These are phyloP conservation scores for Shiraia bambusicola DNA, from an alignment of 2,329 filamentous ascomycete genomes.

Conservation along the genomic window DNA sequence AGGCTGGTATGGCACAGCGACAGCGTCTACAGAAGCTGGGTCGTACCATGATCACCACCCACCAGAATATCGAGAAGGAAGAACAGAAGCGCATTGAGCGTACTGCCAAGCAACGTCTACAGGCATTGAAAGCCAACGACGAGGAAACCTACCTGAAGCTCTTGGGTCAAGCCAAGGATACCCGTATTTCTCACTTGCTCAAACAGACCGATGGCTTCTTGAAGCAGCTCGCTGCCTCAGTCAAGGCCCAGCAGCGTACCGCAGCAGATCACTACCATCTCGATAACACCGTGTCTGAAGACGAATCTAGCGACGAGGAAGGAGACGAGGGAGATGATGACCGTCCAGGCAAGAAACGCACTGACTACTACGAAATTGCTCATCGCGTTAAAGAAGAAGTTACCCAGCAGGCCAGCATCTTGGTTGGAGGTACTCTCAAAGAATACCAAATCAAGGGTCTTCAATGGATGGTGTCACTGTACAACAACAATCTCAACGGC, in stretches of 20 bases:
- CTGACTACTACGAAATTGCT: conserved; percentile 98
- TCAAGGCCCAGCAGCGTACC: conserved; percentile 88
- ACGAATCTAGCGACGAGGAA: conserved; percentile 62
- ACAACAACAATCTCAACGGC: conserved; percentile 99
- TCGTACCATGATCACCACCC: conserved; percentile 83
- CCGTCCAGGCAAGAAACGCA: conserved; percentile 70
- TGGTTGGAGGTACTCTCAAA: conserved; percentile 90
- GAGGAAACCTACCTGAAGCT: conserved; percentile 98
- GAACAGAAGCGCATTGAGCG: conserved; percentile 98
- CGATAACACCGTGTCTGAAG: conserved; percentile 52
- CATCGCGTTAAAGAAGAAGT: conserved; percentile 95
- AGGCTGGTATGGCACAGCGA: conserved; percentile 66
- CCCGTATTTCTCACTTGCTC: conserved; percentile 94
- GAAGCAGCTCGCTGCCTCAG: conserved; percentile 89
- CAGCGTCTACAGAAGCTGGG: conserved; percentile 82
- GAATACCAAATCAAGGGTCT: conserved; percentile 98
- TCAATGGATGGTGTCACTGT: conserved; percentile 99
- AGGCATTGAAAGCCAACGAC: conserved; percentile 97
- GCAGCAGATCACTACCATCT: conserved; percentile 77
- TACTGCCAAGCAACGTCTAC: conserved; percentile 98
- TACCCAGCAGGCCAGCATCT: conserved; percentile 74
- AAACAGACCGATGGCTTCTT: conserved; percentile 98
- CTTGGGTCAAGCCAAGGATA: conserved; percentile 97
- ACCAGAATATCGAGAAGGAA: conserved; percentile 97
- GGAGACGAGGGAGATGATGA: conserved; percentile 64